phyloP scores from a whole-genome alignment of 73 alveolate species.

The Paramecium tetraurelia region DNA sequence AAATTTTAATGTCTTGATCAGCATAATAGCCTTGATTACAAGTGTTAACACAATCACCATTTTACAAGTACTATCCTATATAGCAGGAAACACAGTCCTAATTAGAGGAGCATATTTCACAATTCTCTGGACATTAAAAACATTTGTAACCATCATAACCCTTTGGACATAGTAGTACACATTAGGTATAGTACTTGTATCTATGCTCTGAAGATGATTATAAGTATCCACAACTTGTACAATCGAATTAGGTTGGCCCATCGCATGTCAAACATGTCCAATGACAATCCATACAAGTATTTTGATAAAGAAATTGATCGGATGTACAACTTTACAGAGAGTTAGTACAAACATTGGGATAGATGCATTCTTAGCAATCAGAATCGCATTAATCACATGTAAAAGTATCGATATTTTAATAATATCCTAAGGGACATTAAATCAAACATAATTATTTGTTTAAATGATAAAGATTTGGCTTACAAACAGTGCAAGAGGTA shows the following conservation, averaged over 20 bases:
- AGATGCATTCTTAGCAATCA: not conserved
- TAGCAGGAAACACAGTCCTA: not conserved
- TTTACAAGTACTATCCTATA: not conserved
- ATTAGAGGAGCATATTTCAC: not conserved
- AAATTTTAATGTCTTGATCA: not conserved
- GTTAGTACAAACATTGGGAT: not conserved
- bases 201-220: not conserved
- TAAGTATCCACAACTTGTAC: not conserved
- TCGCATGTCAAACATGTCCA: not conserved
- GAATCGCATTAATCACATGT: not conserved
- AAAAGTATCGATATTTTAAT: not conserved
- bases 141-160: not conserved
- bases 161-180: not conserved
- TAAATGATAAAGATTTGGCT: not conserved
- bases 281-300: not conserved
- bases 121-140: not conserved
- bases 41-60: not conserved
- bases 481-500: not conserved
- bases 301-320: not conserved
- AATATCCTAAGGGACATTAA: conserved; percentile 2
- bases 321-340: not conserved
- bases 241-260: not conserved
- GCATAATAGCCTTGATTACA: not conserved
- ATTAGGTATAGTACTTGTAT: not conserved
- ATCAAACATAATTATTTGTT: not conserved